phyloP scores from a whole-genome alignment of 176 grass and related monocot species.

The Ampelocalamus luodianensis region DNA sequence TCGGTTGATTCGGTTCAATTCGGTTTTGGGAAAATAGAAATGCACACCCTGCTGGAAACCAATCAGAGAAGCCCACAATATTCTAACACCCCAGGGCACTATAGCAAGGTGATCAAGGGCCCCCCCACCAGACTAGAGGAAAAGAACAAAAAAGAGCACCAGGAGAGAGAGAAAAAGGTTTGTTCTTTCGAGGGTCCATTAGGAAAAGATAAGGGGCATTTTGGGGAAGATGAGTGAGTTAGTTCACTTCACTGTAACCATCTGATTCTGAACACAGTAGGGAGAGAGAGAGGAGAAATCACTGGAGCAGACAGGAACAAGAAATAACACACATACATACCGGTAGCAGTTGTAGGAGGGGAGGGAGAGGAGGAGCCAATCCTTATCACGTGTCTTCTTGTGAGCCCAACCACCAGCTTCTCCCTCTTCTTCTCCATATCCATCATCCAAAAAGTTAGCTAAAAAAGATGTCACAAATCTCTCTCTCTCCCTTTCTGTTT shows the following conservation, averaged over 20 bases:
- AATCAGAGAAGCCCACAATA: slow-evolving; percentile 27
- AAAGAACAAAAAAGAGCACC: slow-evolving; percentile 10
- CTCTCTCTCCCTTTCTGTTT: not conserved
- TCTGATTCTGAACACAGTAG: slow-evolving; percentile 1
- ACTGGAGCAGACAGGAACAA: slow-evolving; percentile 1
- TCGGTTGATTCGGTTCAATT: no score
- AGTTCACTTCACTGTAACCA: slow-evolving; percentile 28
- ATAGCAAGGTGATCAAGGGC: slow-evolving; percentile 24
- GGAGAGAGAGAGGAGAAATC: not conserved
- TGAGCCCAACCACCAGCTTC: slow-evolving; percentile 45
- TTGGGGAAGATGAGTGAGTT: slow-evolving; percentile 45
- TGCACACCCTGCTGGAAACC: not conserved
- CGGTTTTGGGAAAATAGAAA: no score
- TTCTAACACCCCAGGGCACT: not conserved
- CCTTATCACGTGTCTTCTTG: slow-evolving; percentile 38
- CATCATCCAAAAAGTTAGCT: slow-evolving; percentile 38
- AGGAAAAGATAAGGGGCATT: slow-evolving; percentile 56
- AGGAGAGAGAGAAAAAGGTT: not conserved
- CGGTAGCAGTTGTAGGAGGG: not conserved
- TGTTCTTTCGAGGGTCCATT: slow-evolving; percentile 26
- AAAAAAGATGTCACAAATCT: slow-evolving; percentile 36
- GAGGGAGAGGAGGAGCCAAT: slow-evolving; percentile 40
- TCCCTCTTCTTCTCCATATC: slow-evolving; percentile 53
- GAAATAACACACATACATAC: not conserved
- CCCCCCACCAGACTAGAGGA: slow-evolving; percentile 4